phyloP scores from a whole-genome alignment of 305 asterid species.

The Fraxinus dipetala region DNA sequence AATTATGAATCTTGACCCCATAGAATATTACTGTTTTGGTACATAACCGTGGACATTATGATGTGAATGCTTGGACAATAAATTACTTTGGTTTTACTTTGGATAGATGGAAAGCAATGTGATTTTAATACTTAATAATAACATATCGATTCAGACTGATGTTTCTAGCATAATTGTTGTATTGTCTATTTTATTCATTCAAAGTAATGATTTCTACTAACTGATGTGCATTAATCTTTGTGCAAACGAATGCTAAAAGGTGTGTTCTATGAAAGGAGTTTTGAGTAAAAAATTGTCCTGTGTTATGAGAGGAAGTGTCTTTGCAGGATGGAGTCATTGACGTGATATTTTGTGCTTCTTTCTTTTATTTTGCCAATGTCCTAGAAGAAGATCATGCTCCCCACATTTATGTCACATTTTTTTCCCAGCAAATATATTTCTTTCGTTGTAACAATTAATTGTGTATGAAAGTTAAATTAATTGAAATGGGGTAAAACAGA shows the following conservation, averaged over 20 bases:
- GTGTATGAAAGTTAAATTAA: neutral
- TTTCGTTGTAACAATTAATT: neutral
- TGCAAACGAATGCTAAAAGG: neutral
- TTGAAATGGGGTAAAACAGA: neutral
- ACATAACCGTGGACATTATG: neutral
- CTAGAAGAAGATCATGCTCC: neutral
- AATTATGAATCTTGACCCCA: neutral
- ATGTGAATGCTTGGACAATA: neutral
- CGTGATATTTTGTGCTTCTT: neutral
- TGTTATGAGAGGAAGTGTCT: neutral
- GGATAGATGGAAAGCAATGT: neutral
- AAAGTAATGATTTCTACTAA: neutral
- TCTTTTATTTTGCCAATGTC: neutral
- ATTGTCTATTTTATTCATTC: neutral
- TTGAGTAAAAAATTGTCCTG: neutral
- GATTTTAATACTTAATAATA: neutral
- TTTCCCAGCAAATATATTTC: neutral
- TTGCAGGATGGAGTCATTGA: neutral
- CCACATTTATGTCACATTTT: neutral
- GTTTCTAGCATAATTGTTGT: neutral
- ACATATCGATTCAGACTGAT: neutral
- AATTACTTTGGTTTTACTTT: neutral
- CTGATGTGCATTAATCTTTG: neutral
- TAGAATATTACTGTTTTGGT: neutral
- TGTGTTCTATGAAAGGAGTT: neutral